phyloP scores from a whole-genome alignment of 805 yeast genomes.

The Saccharomycopsis schoenii region DNA sequence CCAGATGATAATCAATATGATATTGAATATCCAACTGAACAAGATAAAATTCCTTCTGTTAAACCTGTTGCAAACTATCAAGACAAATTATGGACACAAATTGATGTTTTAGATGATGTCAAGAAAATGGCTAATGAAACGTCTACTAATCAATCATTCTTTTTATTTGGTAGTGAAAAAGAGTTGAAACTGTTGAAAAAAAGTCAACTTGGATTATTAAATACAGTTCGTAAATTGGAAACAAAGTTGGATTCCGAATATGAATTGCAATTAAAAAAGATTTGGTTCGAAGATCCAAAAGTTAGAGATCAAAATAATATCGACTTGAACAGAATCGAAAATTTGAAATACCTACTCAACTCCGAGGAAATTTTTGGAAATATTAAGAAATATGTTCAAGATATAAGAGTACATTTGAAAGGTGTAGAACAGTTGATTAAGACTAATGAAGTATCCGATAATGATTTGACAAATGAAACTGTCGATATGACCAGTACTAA shows the following conservation, averaged over 20 bases:
- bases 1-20: not conserved
- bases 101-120: conserved; percentile 78
- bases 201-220: conserved; percentile 11
- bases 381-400: conserved; percentile 9
- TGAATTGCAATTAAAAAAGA: conserved; percentile 10
- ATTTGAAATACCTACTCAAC: conserved; percentile 15
- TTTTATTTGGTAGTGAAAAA: conserved; percentile 31
- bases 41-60: conserved; percentile 44
- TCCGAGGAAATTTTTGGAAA: conserved; percentile 12
- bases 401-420: conserved; percentile 8
- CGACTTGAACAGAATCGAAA: conserved; percentile 14
- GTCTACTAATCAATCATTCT: conserved; percentile 35
- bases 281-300: conserved; percentile 17
- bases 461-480: not conserved
- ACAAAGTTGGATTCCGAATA: conserved; percentile 8
- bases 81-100: conserved; percentile 79
- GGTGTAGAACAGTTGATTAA: conserved; percentile 5
- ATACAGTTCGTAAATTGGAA: conserved; percentile 12
- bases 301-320: not conserved
- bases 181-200: conserved; percentile 14
- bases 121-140: conserved; percentile 43
- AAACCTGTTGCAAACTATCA: conserved; percentile 55
- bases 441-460: not conserved
- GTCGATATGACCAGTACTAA: not conserved
- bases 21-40: conserved; percentile 18